Conservation (phyloP, 1,284 basidiomycete species). For the Apiotrichum domesticum region DNA sequence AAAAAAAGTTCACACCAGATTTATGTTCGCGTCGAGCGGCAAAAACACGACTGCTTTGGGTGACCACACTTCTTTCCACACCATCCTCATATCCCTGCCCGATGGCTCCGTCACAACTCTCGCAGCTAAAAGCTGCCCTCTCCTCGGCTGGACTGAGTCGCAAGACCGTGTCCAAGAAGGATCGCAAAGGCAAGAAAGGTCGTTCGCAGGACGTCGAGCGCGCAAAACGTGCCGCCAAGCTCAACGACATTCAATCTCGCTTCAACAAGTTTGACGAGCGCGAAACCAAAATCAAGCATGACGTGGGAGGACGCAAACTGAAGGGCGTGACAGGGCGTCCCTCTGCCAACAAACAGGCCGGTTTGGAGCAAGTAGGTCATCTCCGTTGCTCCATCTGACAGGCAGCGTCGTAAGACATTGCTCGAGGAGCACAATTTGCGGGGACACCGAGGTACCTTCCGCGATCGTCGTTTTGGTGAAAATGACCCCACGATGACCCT, state of each 20-base stretch:
- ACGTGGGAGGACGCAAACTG: conserved; percentile 78
- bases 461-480: conserved; percentile 95
- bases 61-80: background rate
- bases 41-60: too few relatives aligned
- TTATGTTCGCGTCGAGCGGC: too few relatives aligned
- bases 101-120: conserved; percentile 61
- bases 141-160: conserved; percentile 66
- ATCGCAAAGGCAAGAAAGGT: conserved; percentile 57
- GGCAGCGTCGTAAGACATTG: conserved; percentile 77
- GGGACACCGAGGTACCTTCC: conserved; percentile 74
- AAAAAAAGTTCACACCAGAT: too few relatives aligned
- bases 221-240: conserved; percentile 67
- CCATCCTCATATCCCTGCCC: background rate
- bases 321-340: conserved; percentile 79
- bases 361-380: conserved; percentile 72
- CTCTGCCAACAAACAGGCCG: conserved; percentile 78
- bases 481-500: conserved; percentile 81
- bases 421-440: conserved; percentile 73
- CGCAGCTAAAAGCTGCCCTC: conserved; percentile 79
- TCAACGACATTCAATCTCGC: conserved; percentile 73
- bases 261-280: conserved; percentile 93
- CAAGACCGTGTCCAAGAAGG: conserved; percentile 44
- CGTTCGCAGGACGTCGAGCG: conserved; percentile 63
- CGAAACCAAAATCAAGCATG: conserved; percentile 80
- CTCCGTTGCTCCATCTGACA: conserved; percentile 46